Base-by-base conservation (phyloP, 1,284 basidiomycete genomes). In the Rhodofomes roseus region DNA sequence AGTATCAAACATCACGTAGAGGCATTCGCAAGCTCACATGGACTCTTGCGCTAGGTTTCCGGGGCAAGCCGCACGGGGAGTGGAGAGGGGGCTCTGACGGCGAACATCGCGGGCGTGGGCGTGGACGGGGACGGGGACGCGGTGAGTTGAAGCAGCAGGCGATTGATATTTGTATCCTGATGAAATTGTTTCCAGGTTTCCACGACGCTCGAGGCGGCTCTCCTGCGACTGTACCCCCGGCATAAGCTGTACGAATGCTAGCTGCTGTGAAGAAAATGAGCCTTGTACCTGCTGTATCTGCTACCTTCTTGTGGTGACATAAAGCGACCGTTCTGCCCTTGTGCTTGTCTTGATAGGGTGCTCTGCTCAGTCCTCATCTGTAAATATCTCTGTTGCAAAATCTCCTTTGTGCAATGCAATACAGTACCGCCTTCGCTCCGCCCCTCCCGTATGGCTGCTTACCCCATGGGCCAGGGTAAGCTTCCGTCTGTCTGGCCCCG, bases 21-120 rank as follows among this genome's bases (percentile, higher is more conserved):
- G 12, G 31, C 34, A n/a, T 5, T 9, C 25, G 52, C 50, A 52
- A 31, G 16, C 37, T 44, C 36, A 16, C 51, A 31, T 53, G 54
- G 0, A 61, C 55, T 41, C 16, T n/a, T 8, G 31, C 53, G 48
- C 22, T n/a, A 79, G 76, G 62, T n/a, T 66, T 65, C 67, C 76
- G 79, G n/a, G 71, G 74, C 27, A 69, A 71, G 43, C 46, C 69
- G 16, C 69, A 73, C 27, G 74, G 73, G 4, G 78, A 77, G 8
- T 76, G 79, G 74, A 72, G 78, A 34, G 71, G 71, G 43, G 65
- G 68, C 2, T 52, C 50, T n/a, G 77, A 77, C 31, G 74, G 69
- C 44, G 71, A 79, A 65, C 66, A 69, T 54, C 71, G 77, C 2
- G 75, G 76, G 18, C 74, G 79, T 54, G 78, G 79, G 2, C 74